Base-by-base conservation (phyloP, 192 early-diverging fungal genomes). In the Gaertneriomyces sp. region DNA sequence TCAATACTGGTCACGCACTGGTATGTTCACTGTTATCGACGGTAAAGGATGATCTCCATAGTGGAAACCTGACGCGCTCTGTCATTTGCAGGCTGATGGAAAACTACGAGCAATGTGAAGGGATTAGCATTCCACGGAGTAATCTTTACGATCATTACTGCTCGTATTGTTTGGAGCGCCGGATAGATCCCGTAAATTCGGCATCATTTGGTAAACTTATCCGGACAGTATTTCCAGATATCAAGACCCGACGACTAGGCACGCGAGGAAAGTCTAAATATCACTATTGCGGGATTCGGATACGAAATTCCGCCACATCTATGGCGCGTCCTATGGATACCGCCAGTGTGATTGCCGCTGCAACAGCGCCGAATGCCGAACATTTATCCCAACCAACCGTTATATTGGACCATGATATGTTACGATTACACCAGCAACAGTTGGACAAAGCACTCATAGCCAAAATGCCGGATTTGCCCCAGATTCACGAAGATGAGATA, bases 171-270 rank as follows among this genome's bases (percentile, higher is more conserved):
- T 40, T 70, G 6, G 57, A 66, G 0, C 53, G 62, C 17, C 47
- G 58, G 55, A 63, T 79, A 25, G 45, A 58, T 61, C 77, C 80
- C 46, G 76, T 83, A 52, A 83, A 80, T 67, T 73, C 78, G 4
- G 79, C 81, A 20, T 74, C 71, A 9, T 80, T 80, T 72, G 81
- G 81, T 9, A 83, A 83, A 53, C 56, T 83, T 4, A 70, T 83
- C 19, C 63, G 79, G 16, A 69, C 66, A 1, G 76, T 81, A 40
- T 83, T 80, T 45, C 79, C 81, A 5, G 67, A 71, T 38, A 52
- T 83, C 7, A 79, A 69, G n/a, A 83, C 81, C 16, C 60, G 81
- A 50, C 71, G 81, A 45, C 39, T 83, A 7, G 81, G 81, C 33
- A 75, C 58, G 6, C 25, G 80, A 45, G 77, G 77, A 3, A 66